A percentile compares a stretch with the other conserved stretches of the same genome.
These are phyloP conservation scores for Erythrophleum ivorense DNA, from an alignment of 331 rosid genomes.

Conservation along the genomic window DNA sequence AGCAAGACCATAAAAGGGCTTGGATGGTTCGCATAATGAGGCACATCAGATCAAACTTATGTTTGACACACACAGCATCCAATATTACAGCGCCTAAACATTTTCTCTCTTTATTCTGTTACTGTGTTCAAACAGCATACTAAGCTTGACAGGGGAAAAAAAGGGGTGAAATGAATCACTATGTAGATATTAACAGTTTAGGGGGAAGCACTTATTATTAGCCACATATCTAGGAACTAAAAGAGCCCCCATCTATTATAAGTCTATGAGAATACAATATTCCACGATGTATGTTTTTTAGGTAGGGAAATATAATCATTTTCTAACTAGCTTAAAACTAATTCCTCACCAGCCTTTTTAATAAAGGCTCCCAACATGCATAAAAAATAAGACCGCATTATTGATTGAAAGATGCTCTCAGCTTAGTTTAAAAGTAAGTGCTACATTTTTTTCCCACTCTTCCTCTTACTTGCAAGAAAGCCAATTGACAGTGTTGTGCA, in stretches of 20 bases:
- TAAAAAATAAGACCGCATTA: too few species aligned
- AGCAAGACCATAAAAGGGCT: constrained; percentile 11
- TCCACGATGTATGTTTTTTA: neutral
- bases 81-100: neutral
- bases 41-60: constrained; percentile 4
- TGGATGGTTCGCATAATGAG: constrained; percentile 16
- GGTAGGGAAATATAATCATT: neutral
- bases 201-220: neutral
- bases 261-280: neutral
- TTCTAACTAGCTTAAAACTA: neutral
- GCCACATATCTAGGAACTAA: neutral
- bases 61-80: neutral
- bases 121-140: neutral
- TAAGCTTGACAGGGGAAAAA: neutral
- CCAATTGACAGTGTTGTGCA: neutral
- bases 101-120: neutral
- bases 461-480: neutral
- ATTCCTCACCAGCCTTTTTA: too few species aligned
- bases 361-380: neutral
- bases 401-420: too few species aligned
- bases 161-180: neutral
- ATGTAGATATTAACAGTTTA: neutral
- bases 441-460: neutral
- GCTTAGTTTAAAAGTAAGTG: neutral
- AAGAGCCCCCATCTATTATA: neutral